Evolutionary conservation across 768 basidiomycete genomes (phyloP).

Genomic region (Termitomyces sp.): DNA sequence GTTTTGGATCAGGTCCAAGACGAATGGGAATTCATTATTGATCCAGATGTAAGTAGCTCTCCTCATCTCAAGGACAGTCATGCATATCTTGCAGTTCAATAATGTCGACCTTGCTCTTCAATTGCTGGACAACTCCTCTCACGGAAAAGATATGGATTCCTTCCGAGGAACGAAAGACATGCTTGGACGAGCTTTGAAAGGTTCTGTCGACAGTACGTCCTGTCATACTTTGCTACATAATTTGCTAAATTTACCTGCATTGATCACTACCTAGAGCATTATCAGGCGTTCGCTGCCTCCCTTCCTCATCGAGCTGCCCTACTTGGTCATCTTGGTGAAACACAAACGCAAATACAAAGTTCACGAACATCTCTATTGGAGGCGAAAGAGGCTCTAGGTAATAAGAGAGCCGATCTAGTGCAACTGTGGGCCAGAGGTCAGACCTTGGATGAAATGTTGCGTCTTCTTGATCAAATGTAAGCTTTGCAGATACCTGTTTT

Average conservation of each 20-base stretch:
- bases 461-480: constrained; percentile 91
- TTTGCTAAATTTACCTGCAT: not conserved
- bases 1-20: constrained; percentile 82
- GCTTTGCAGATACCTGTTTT: constrained; percentile 19
- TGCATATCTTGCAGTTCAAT: constrained; percentile 61
- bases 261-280: constrained; percentile 54
- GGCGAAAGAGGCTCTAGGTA: constrained; percentile 73
- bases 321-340: constrained; percentile 60
- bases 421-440: constrained; percentile 88
- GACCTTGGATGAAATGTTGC: constrained; percentile 93
- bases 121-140: constrained; percentile 71
- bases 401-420: constrained; percentile 82
- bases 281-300: constrained; percentile 92
- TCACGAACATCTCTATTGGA: constrained; percentile 71
- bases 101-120: constrained; percentile 90
- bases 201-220: constrained; percentile 80
- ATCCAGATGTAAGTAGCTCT: constrained; percentile 58
- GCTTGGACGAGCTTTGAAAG: constrained; percentile 76
- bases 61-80: constrained; percentile 1
- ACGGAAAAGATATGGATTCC: constrained; percentile 69
- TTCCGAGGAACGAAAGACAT: constrained; percentile 73
- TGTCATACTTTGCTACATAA: not conserved
- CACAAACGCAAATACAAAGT: constrained; percentile 70
- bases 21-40: constrained; percentile 86
- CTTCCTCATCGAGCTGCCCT: constrained; percentile 86